These are phyloP conservation scores for Chlorella variabilis DNA, from an alignment of 163 green algal genomes.

Conservation along the genomic window DNA sequence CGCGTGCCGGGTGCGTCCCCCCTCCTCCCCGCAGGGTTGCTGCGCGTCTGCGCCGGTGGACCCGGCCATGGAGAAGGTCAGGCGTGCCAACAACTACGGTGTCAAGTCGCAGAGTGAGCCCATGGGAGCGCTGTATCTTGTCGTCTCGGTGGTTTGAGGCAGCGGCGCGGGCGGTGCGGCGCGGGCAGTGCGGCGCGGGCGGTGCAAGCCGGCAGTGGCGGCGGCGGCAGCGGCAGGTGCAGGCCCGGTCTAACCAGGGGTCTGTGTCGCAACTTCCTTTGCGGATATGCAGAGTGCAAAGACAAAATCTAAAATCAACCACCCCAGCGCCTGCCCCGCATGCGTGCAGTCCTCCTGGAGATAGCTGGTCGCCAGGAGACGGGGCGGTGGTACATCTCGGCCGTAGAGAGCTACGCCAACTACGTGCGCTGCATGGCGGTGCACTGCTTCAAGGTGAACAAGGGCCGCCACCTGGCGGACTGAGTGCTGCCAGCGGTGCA, in stretches of 20 bases:
- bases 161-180: background rate
- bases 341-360: conserved; percentile 1
- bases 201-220: too few relatives aligned
- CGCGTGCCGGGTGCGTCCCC: too few relatives aligned
- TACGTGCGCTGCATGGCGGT: conserved; percentile 21
- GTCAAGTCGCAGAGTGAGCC: conserved; percentile 7
- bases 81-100: background rate
- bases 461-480: background rate
- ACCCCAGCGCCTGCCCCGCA: background rate
- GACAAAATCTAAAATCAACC: too few relatives aligned
- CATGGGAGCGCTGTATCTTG: background rate
- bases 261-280: too few relatives aligned
- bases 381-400: background rate
- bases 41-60: conserved; percentile 3
- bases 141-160: too few relatives aligned
- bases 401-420: background rate
- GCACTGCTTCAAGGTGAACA: conserved; percentile 21
- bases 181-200: background rate
- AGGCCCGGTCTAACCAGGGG: background rate
- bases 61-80: background rate
- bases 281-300: too few relatives aligned
- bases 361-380: conserved; percentile 1
- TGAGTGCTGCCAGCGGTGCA: background rate
- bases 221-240: background rate
- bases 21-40: conserved; percentile 6